Conservation (phyloP, 768 basidiomycete genomes). For the Termitomyces sp. region DNA sequence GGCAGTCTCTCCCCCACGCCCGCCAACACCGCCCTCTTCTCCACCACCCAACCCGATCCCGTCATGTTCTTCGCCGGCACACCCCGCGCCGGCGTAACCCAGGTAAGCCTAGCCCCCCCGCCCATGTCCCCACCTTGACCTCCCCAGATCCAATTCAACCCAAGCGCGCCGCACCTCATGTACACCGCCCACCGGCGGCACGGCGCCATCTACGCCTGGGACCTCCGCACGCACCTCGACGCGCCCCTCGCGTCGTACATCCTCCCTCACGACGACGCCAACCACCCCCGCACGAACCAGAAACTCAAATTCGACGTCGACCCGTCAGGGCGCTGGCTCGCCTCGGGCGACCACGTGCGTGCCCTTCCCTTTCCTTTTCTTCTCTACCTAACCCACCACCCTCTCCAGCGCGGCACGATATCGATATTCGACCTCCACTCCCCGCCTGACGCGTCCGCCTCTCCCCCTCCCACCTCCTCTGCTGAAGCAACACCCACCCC, state of each 20-base stretch:
- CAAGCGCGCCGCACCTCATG: neutral
- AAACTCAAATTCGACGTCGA: neutral
- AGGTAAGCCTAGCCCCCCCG: neutral
- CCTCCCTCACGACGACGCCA: no score
- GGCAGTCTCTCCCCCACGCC: neutral
- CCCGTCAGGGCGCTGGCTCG: neutral
- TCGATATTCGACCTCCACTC: neutral
- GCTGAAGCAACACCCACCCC: no score
- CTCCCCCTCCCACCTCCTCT: no score
- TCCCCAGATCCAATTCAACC: neutral
- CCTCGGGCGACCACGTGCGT: neutral
- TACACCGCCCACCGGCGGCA: neutral
- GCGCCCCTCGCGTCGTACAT: neutral
- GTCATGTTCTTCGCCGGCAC: neutral
- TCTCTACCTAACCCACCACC: no score
- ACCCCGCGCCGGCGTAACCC: neutral
- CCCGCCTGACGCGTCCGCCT: neutral
- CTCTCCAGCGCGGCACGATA: neutral
- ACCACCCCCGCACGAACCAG: no score
- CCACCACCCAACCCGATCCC: neutral
- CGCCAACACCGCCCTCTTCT: no score
- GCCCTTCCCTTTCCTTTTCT: neutral
- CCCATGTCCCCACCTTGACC: accelerated
- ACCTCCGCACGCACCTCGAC: neutral
- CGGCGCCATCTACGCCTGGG: neutral